Evolutionary conservation across 495 filamentous ascomycete species (phyloP).

Genomic region (Parathielavia hyrcaniae): DNA sequence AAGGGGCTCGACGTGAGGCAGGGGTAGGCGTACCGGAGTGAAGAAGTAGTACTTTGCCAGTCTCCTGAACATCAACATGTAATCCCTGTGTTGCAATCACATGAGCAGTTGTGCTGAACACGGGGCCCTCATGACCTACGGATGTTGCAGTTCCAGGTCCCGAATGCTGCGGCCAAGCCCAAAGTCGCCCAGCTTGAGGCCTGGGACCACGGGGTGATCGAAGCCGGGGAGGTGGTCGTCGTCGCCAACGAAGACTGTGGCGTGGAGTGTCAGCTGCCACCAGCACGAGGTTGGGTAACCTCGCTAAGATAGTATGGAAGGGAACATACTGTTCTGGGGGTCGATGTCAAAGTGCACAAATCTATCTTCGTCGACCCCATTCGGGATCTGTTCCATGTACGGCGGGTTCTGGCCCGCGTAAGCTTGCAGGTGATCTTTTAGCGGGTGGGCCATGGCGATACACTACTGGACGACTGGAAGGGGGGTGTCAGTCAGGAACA

Average conservation of each 20-base stretch:
- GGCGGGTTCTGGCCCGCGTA: not conserved
- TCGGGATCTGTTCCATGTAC: not conserved
- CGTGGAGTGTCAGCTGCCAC: not conserved
- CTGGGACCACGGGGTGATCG: not conserved
- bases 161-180: not conserved
- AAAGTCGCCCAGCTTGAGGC: not conserved
- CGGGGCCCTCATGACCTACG: no score
- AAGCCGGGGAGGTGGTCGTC: not conserved
- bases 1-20: no score
- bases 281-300: no score
- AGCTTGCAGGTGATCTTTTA: no score
- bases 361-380: not conserved
- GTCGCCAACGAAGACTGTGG: not conserved
- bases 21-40: not conserved
- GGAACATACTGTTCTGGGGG: conserved; percentile 3
- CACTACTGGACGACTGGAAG: no score
- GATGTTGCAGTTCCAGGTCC: not conserved
- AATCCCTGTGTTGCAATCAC: not conserved
- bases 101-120: not conserved
- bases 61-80: not conserved
- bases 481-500: no score
- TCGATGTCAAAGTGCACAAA: conserved; percentile 15
- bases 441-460: no score
- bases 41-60: not conserved
- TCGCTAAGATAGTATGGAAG: no score